Percentiles rank a stretch among this genome's conserved stretches.
These are phyloP conservation scores for Oligophagozyma castellii DNA, from an alignment of 1,139 yeast genomes.

Conservation along the genomic window DNA sequence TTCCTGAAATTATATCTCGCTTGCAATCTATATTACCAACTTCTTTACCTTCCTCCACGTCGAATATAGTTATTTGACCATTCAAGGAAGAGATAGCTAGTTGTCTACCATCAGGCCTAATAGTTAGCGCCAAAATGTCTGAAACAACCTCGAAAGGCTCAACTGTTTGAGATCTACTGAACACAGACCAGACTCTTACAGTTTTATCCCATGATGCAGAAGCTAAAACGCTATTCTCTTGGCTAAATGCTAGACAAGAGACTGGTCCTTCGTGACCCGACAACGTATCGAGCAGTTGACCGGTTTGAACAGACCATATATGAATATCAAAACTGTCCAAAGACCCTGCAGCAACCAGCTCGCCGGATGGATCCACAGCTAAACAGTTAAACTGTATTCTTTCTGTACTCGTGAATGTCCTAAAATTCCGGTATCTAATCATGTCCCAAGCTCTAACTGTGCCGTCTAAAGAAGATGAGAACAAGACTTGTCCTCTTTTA, in stretches of 20 bases:
- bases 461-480: conserved; percentile 88
- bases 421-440: conserved; percentile 80
- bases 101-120: conserved; percentile 88
- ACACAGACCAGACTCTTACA: conserved; percentile 83
- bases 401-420: conserved; percentile 85
- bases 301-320: conserved; percentile 96
- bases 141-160: conserved; percentile 81
- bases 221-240: conserved; percentile 65
- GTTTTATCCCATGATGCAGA: conserved; percentile 97
- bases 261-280: conserved; percentile 96
- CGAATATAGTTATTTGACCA: conserved; percentile 78
- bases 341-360: conserved; percentile 91
- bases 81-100: conserved; percentile 81
- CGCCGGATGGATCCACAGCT: conserved; percentile 97
- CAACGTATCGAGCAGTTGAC: conserved; percentile 74
- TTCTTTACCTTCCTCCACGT: conserved; percentile 71
- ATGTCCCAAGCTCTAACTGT: conserved; percentile 97
- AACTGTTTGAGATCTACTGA: conserved; percentile 70
- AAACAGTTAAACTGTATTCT: conserved; percentile 77
- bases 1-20: conserved; percentile 77
- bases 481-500: conserved; percentile 72
- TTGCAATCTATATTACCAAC: conserved; percentile 75
- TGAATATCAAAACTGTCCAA: conserved; percentile 80
- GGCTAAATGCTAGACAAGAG: conserved; percentile 75
- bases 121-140: conserved; percentile 72